Base-by-base conservation (phyloP, 805 yeast species). In the Jamesozyma jinghongensis region DNA sequence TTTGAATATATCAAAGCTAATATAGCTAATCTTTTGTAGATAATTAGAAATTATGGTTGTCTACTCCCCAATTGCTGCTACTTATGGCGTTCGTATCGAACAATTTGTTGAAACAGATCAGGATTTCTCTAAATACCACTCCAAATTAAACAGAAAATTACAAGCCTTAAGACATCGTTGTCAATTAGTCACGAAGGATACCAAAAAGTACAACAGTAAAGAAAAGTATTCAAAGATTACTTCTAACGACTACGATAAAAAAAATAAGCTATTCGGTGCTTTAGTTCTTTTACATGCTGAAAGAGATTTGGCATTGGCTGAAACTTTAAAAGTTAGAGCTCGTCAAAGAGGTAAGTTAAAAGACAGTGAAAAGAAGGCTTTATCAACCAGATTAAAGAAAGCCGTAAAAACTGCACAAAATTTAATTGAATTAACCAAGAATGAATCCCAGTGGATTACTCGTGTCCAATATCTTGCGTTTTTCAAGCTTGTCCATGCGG, bases 41-140 rank as follows among this genome's bases (percentile, higher is more conserved):
- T 18, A 17, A 12, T 17, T 10, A 20, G 34, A 18, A 22, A 38
- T 14, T 16, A 53, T 50, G 57, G 51, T 37, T 29, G 47, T 41
- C 12, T 57, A 48, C 38, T 57, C 64, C 16, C 65, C 70, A 18
- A 44, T 67, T 14, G 53, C 53, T 17, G 57, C 65, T 26, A 67
- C 73, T 0, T 62, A 52, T 47, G 73, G 73, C 14, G 75, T 69
- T 12, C 75, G 95, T 42, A 68, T 73, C 50, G 72, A 73, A 40
- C 78, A 79, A 12, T 74, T 77, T 50, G 68, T 86, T 40, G 75
- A 75, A 49, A 70, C 85, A 3, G 69, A 85, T 1, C 74, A 72
- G 14, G 96, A 87, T 53, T 86, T 65, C 57, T 74, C 71, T 35
- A 77, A 75, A 48, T 81, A 83, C 51, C 79, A 94, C 55, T 70